Evolutionary conservation across 192 early-diverging fungal species (phyloP).

Genomic region (Mortierella alpina): DNA sequence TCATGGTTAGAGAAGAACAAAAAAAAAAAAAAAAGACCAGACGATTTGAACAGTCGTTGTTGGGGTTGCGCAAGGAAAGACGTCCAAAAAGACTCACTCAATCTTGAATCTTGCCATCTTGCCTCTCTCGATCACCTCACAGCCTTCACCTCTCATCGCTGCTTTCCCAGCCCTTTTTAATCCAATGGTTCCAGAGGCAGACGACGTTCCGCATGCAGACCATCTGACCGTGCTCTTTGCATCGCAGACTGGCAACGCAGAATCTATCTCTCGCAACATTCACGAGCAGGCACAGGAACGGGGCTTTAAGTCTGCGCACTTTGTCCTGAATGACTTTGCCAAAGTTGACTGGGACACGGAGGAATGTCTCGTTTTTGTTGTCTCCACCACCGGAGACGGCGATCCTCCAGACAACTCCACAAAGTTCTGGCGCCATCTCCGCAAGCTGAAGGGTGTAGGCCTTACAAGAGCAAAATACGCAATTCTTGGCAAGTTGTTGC

Average conservation of each 20-base stretch:
- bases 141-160: not conserved
- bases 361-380: slow-evolving; percentile 79
- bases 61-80: not conserved
- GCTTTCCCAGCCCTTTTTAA: not conserved
- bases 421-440: slow-evolving; percentile 88
- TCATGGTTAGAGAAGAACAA: not conserved
- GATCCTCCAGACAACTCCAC: slow-evolving; percentile 95
- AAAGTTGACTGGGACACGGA: slow-evolving; percentile 64
- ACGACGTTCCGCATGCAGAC: slow-evolving; percentile 29
- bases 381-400: slow-evolving; percentile 95
- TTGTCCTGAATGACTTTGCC: slow-evolving; percentile 80
- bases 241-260: slow-evolving; percentile 95
- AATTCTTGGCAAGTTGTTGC: slow-evolving; percentile 47
- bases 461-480: slow-evolving; percentile 61
- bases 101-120: not conserved
- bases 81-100: not conserved
- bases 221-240: slow-evolving; percentile 75
- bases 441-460: slow-evolving; percentile 74
- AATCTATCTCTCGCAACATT: slow-evolving; percentile 90
- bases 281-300: slow-evolving; percentile 78
- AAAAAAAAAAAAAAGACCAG: not conserved
- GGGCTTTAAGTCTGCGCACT: slow-evolving; percentile 73
- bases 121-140: not conserved
- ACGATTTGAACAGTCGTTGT: not conserved
- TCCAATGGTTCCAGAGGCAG: slow-evolving; percentile 25